A percentile compares a stretch with the other conserved stretches of the same genome.
Evolutionary conservation across 2,329 filamentous ascomycete genomes (phyloP).

Genomic region (Diaporthe aspalathi): DNA sequence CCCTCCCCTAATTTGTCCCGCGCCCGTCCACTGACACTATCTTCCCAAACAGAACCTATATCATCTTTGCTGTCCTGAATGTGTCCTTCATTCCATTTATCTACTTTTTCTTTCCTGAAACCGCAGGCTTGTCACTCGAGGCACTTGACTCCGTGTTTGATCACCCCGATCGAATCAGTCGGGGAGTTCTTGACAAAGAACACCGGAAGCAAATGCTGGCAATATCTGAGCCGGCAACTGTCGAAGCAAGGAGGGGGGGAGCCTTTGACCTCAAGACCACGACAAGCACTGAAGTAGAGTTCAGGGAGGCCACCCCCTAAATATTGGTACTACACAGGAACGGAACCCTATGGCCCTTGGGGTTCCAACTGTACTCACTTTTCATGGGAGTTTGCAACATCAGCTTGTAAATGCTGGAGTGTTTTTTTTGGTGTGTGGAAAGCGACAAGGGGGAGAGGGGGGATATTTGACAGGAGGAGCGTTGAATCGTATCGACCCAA

Average conservation of each 20-base stretch:
- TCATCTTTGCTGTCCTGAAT: conserved; percentile 44
- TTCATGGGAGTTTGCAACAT: too few species aligned
- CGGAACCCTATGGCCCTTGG: too few species aligned
- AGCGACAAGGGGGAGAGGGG: too few species aligned
- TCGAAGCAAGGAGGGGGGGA: neutral
- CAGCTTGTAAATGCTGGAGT: too few species aligned
- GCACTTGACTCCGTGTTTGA: conserved; percentile 44
- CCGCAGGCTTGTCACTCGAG: conserved; percentile 46
- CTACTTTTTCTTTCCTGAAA: conserved; percentile 46
- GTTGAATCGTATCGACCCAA: too few species aligned
- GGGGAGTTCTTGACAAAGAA: neutral
- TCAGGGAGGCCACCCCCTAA: neutral
- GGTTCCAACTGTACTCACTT: too few species aligned
- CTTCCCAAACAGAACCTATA: conserved; percentile 32
- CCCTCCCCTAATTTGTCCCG: neutral
- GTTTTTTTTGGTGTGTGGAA: too few species aligned
- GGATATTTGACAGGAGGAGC: too few species aligned
- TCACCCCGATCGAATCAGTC: neutral
- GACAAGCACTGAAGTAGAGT: neutral
- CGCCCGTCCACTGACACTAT: neutral
- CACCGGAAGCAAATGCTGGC: neutral
- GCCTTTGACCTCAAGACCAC: neutral
- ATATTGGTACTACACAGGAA: neutral
- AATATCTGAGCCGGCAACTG: neutral
- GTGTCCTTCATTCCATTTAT: conserved; percentile 43